Evolutionary conservation across 176 grass and related monocot species (phyloP).

Genomic region (Cenchrus americanus): DNA sequence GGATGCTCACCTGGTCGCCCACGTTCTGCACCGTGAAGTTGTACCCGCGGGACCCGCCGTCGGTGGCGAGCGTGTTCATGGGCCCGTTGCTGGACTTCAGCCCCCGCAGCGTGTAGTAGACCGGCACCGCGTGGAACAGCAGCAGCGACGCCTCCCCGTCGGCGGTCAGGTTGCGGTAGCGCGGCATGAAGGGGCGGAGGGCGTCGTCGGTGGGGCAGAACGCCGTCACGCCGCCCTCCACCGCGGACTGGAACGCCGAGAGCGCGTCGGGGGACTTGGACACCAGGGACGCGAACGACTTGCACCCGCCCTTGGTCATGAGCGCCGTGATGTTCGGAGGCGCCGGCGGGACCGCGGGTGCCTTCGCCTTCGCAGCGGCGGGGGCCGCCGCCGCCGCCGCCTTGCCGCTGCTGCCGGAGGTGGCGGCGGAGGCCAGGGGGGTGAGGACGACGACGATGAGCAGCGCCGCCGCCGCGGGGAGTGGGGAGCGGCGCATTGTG

Average conservation of each 20-base stretch:
- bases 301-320: conserved; percentile 78
- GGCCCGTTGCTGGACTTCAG: conserved; percentile 86
- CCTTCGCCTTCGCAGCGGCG: not conserved
- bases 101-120: conserved; percentile 66
- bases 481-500: conserved; percentile 43
- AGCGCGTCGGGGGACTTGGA: conserved; percentile 46
- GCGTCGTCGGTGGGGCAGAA: conserved; percentile 79
- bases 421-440: conserved; percentile 28
- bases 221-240: conserved; percentile 61
- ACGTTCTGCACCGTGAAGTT: conserved; percentile 87
- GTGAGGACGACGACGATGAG: conserved; percentile 30
- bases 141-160: conserved; percentile 76
- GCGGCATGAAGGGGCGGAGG: conserved; percentile 58
- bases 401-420: conserved; percentile 22
- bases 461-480: not conserved
- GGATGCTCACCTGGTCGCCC: conserved; percentile 68
- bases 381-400: not conserved
- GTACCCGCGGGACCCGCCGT: conserved; percentile 70
- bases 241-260: conserved; percentile 59
- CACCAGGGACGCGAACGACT: conserved; percentile 72
- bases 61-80: conserved; percentile 89
- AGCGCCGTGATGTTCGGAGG: conserved; percentile 69
- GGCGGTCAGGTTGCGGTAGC: conserved; percentile 68
- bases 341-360: conserved; percentile 42
- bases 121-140: conserved; percentile 77